Evolutionary conservation across 2,329 filamentous ascomycete species (phyloP), one percentile per base, ranked within the genome.

Genomic region (Fusarium mangiferae): DNA sequence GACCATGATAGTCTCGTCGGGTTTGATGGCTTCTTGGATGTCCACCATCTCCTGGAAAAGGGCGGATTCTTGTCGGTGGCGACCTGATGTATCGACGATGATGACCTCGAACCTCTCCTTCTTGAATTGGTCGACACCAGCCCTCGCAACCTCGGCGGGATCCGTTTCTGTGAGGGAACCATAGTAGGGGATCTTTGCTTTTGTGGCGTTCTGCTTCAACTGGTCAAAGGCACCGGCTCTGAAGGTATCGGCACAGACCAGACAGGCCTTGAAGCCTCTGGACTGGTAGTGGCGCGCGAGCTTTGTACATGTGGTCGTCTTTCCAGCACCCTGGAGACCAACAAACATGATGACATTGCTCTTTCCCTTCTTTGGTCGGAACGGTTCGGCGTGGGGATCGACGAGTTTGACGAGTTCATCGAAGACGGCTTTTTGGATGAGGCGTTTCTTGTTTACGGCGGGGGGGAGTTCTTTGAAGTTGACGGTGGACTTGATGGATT

Each of bases 281-380:
- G 94, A 94, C 82, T 97, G 94, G 84, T 99, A 99, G 87, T 97
- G 96, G 66, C 95, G 87, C 24, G 96, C 96, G 73, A 99, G 88
- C 85, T 99, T 99, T 45, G 96, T 99, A 88, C 96, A 98, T 18
- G 96, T 97, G 4, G 96, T 99, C 30, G 96, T 99, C 85, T 99
- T 99, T 83, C 96, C 96, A 10, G 96, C 94, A 87, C 96, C 96
- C 84, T 99, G 96, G 55, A 99, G 88, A 85, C 96, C 96, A 72
- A 99, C 96, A 82, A 99, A 98, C 96, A 99, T 99, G 84, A 99
- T 98, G 81, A 99, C 94, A 83, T 98, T 99, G 73, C 93, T 88
- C 82, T 95, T 96, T 75, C 95, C 95, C 85, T 98, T 99, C 86
- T 97, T 98, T 28, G 96, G 95, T 82, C 97, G 96, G 88, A 98